Base-by-base conservation (phyloP, 2,329 filamentous ascomycete genomes). In the Talaromyces islandicus region DNA sequence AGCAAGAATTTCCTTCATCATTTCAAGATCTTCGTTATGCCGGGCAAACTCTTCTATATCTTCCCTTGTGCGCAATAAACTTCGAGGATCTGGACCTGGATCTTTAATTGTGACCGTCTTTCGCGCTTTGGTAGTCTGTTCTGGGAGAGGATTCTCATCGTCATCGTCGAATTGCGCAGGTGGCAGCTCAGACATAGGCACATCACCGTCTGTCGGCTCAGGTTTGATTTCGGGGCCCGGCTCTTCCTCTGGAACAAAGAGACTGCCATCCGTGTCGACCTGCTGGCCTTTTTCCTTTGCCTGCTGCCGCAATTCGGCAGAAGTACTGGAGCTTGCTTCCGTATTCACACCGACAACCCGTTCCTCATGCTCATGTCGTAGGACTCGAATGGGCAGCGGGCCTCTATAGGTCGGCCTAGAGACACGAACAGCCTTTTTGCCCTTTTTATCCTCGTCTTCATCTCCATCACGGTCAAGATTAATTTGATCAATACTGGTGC, bases 401-500 rank as follows among this genome's bases (percentile, higher is more conserved):
- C 72, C 73, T 50, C 64, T 68, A 48, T 66, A 60, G 52, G 64
- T 64, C 24, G 68, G 68, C 54, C 67, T 68, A 21, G 61, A 62
- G 56, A 43, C 50, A 58, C 69, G 69, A 17, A 65, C 66, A 9
- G 70, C 66, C 55, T 65, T 64, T 63, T 75, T 75, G 14, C 73
- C 73, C 63, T 76, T 75, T 65, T 62, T 65, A 56, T 59, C 66
- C 46, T 58, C 58, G 35, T 66, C 68, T 3, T 75, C 71, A n/a
- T 73, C 71, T 52, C 83, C 82, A 59, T 85, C 80, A 54, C 80
- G 83, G 12, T 82, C 78, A 12, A 86, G 68, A 63, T 80, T 80
- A 63, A 85, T 81, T n/a, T 78, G 71, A 64, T 87, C 84, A 59
- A 88, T 83, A 63, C 84, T 80, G 57, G 80, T 73, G 57, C 80